Evolutionary conservation across 257 asterid genomes (phyloP).

Genomic region (Parsonsia alboflavescens): DNA sequence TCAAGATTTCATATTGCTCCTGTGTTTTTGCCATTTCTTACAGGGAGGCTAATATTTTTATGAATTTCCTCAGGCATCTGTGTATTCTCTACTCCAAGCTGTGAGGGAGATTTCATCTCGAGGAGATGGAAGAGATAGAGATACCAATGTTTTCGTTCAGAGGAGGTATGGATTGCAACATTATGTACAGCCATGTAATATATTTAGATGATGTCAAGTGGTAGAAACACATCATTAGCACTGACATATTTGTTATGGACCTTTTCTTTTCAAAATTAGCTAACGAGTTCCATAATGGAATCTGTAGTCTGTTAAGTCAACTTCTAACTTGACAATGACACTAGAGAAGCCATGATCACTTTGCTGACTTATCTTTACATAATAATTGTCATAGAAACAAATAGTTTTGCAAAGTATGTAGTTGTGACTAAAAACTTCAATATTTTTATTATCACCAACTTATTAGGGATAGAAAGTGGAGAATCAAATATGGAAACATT

Average conservation of each 20-base stretch:
- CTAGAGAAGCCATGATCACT: neutral
- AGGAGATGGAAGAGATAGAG: constrained; percentile 91
- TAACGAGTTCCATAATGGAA: neutral
- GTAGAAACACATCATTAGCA: neutral
- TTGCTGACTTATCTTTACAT: neutral
- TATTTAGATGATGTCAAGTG: neutral
- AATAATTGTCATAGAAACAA: neutral
- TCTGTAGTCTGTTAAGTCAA: neutral
- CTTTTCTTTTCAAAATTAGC: neutral
- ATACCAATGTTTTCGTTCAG: constrained; percentile 72
- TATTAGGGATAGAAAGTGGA: neutral
- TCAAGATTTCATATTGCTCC: constrained; percentile 13
- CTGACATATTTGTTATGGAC: too few species aligned
- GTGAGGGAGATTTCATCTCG: constrained; percentile 81
- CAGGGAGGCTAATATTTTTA: constrained; percentile 25
- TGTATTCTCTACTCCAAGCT: constrained; percentile 80
- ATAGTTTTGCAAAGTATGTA: neutral
- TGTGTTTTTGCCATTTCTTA: constrained; percentile 4
- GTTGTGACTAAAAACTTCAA: neutral
- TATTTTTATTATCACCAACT: neutral
- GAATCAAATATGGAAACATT: neutral
- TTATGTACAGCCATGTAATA: neutral
- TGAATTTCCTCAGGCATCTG: constrained; percentile 69
- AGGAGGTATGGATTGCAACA: constrained; percentile 50
- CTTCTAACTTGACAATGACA: neutral